phyloP scores from a whole-genome alignment of 306 rosid species.

The Clitoria ternatea region DNA sequence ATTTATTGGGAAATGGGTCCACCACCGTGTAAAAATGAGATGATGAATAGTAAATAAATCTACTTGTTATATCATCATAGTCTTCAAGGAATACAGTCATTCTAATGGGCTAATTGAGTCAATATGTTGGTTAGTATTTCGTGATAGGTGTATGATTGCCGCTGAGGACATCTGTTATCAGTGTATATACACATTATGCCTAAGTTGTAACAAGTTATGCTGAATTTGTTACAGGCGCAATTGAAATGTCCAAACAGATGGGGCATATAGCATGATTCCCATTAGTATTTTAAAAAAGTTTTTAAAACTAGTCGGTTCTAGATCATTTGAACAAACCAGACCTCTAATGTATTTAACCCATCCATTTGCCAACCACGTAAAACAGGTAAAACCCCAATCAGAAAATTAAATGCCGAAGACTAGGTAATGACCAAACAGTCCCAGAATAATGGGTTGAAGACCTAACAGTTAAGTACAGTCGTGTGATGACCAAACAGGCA shows the following conservation, averaged over 20 bases:
- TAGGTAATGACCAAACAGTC: too few relatives aligned
- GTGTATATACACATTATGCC: background rate
- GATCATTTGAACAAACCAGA: background rate
- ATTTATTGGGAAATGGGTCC: background rate
- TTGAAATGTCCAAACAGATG: background rate
- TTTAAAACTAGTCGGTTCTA: background rate
- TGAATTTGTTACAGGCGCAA: background rate
- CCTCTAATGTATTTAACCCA: background rate
- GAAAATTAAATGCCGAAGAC: background rate
- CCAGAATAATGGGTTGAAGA: conserved; percentile 5
- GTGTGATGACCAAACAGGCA: too few relatives aligned
- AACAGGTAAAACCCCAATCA: background rate
- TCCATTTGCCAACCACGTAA: background rate
- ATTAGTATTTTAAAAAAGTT: too few relatives aligned
- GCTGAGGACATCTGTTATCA: background rate
- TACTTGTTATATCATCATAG: background rate
- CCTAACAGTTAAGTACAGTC: background rate
- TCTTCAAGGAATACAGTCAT: background rate
- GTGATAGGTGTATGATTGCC: background rate
- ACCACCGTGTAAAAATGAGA: background rate
- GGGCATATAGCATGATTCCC: background rate
- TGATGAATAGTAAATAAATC: background rate
- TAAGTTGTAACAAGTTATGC: background rate
- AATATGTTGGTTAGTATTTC: background rate
- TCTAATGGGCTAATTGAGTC: background rate